Base-by-base conservation (phyloP, 345 rosid species). In the Rhizophora mangle region DNA sequence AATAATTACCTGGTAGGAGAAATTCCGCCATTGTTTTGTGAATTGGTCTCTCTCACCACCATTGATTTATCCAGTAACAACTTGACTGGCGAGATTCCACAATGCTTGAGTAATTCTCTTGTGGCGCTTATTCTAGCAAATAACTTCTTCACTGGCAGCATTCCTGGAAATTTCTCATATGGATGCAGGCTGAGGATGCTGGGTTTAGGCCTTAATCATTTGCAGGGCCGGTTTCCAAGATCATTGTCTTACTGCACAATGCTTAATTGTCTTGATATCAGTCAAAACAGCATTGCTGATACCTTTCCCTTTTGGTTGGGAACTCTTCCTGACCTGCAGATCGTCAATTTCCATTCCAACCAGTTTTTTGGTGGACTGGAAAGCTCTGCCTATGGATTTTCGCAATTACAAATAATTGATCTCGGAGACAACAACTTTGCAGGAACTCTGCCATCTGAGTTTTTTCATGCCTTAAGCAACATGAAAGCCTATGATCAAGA, bases 41-140 rank as follows among this genome's bases (percentile, higher is more conserved):
- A 71, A 11, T 24, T 60, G 53, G 43, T 10, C 39, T 5, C 7
- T 30, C 21, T 76, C 5, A 0, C 0, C 1, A 1, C 9, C 0
- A 64, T 80, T 11, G 81, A 80, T 53, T 24, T 80, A 59, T 71
- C 73, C 0, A 20, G n/a, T 19, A 80, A 82, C 20, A 57, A 37
- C 19, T 52, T 78, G 3, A 68, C 24, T 1, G 72, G 82, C 3
- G 27, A 3, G 30, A 59, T 79, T 68, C 84, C 84, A 0, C 63
- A 32, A 36, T 84, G 85, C 24, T 72, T 85, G 19, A 70, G 67
- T 13, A 69, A 72, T n/a, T 0, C 6, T 0, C 60, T 72, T 1
- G 9, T 30, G 0, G 3, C 62, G 2, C 36, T 80, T 8, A 27
- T 59, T 58, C 29, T 80, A 1, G 47, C 36, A 8, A 20, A 36